phyloP scores from a whole-genome alignment of 345 rosid genomes.

The Eucalyptus decipiens region DNA sequence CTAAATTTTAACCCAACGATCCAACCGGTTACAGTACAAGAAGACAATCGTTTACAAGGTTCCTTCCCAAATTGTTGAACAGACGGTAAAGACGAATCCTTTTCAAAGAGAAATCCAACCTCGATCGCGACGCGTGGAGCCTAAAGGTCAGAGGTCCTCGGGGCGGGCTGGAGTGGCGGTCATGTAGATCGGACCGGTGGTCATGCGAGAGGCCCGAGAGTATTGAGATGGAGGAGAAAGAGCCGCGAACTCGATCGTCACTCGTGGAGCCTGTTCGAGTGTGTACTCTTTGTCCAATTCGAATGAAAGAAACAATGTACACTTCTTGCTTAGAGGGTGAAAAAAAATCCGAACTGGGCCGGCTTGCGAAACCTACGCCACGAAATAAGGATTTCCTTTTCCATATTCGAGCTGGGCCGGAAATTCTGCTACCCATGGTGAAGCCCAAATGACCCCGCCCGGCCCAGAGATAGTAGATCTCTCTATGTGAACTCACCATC shows the following conservation, averaged over 20 bases:
- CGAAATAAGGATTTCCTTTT: not conserved
- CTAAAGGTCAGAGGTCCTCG: not conserved
- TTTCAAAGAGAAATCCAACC: not conserved
- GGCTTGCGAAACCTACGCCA: not conserved
- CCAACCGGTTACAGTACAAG: not conserved
- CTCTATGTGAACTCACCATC: not conserved
- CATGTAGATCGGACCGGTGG: not conserved
- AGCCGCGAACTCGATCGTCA: not conserved
- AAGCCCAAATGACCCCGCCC: not conserved
- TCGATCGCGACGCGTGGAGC: not conserved
- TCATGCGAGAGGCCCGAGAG: not conserved
- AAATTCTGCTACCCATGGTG: not conserved
- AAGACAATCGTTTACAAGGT: not conserved
- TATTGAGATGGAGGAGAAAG: not conserved
- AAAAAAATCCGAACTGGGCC: not conserved
- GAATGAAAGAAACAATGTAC: not conserved
- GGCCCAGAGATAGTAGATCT: not conserved
- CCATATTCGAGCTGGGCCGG: not conserved
- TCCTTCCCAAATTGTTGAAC: not conserved
- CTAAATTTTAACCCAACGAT: not conserved
- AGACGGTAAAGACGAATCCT: too few relatives aligned
- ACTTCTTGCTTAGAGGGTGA: not conserved
- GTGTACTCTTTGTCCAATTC: not conserved
- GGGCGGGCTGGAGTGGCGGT: not conserved
- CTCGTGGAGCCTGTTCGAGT: not conserved